phyloP scores from a whole-genome alignment of 2,329 filamentous ascomycete genomes.

The Monilinia fructicola region DNA sequence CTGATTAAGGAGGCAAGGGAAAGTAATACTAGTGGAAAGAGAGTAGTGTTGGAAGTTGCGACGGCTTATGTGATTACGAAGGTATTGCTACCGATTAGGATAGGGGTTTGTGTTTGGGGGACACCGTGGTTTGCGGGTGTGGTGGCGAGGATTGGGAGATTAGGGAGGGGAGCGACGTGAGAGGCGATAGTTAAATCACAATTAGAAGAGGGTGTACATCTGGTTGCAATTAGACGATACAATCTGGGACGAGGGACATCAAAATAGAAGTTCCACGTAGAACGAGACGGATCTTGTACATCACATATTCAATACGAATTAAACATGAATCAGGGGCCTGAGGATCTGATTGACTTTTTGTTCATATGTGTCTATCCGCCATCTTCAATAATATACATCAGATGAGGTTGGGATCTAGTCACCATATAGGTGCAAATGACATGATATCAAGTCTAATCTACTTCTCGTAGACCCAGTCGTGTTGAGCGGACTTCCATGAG shows the following conservation, averaged over 20 bases:
- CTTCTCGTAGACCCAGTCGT: constrained; percentile 99
- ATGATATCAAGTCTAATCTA: constrained; percentile 32
- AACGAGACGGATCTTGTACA: not conserved
- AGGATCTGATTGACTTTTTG: constrained; percentile 9
- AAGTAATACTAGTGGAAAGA: constrained; percentile 41
- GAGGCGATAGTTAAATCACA: not conserved
- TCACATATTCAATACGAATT: not conserved
- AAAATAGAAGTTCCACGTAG: not conserved
- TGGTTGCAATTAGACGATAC: not conserved
- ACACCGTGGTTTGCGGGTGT: constrained; percentile 89
- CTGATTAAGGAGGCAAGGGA: constrained; percentile 35
- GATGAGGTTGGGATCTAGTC: not conserved
- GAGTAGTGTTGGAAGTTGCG: constrained; percentile 64
- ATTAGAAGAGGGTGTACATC: not conserved
- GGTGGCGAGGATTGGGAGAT: constrained; percentile 49
- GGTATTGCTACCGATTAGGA: constrained; percentile 72
- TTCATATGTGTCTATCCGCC: constrained; percentile 7
- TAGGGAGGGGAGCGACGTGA: constrained; percentile 22
- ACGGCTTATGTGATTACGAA: constrained; percentile 92
- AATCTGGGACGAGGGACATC: not conserved
- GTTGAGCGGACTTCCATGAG: constrained; percentile 78
- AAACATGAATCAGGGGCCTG: not conserved
- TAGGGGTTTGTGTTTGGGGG: constrained; percentile 78
- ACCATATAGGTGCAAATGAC: not conserved
- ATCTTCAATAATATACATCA: not conserved